Evolutionary conservation across 225 moss, liverwort and hornwort species (phyloP).

Genomic region (Pseudoscleropodium purum): DNA sequence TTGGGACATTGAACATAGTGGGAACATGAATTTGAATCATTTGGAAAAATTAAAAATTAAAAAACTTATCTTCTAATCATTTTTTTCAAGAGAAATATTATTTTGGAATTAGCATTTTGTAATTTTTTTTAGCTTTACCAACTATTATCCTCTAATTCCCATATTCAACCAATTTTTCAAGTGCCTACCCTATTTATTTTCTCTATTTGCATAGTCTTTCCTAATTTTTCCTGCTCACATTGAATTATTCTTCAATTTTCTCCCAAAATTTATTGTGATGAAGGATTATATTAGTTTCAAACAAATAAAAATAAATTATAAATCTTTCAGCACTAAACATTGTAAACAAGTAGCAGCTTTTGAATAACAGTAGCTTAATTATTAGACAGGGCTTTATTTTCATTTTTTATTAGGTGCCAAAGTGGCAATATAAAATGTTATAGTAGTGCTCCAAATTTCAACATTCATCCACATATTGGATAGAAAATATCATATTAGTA

Average conservation of each 20-base stretch:
- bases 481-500: too few relatives aligned
- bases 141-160: background rate
- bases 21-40: background rate
- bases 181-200: background rate
- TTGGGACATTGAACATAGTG: background rate
- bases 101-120: background rate
- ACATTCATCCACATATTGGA: too few relatives aligned
- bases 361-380: background rate
- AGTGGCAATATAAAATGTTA: too few relatives aligned
- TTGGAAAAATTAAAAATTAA: too few relatives aligned
- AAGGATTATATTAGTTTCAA: background rate
- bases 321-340: background rate
- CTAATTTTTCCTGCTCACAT: background rate
- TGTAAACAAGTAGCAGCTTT: background rate
- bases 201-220: rapidly evolving
- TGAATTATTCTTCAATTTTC: background rate
- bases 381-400: too few relatives aligned
- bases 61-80: background rate
- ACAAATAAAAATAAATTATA: background rate
- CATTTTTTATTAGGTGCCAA: too few relatives aligned
- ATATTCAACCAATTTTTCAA: background rate
- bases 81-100: background rate
- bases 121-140: background rate
- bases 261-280: rapidly evolving
- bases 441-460: too few relatives aligned